A percentile compares a stretch with the other conserved stretches of the same genome.
phyloP scores from a whole-genome alignment of 257 asterid species.

The Oldenlandia corymbosa region DNA sequence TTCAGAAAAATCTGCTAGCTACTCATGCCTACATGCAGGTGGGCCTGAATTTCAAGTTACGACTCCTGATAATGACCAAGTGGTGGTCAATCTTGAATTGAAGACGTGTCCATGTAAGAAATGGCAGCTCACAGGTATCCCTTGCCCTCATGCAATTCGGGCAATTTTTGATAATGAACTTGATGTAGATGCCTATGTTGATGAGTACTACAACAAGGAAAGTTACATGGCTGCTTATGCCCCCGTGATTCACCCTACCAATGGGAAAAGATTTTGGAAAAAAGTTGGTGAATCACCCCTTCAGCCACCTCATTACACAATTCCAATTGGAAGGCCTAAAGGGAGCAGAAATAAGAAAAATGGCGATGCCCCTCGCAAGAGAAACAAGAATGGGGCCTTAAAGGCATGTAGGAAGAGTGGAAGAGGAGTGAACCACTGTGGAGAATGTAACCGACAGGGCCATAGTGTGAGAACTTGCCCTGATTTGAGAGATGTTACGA shows the following conservation, averaged over 20 bases:
- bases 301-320: not conserved
- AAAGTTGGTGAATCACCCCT: not conserved
- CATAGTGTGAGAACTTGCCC: too few species aligned
- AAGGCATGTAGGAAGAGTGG: not conserved
- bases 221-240: not conserved
- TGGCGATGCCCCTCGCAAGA: not conserved
- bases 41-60: not conserved
- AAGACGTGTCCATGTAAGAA: slow-evolving; percentile 5
- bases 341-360: not conserved
- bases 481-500: too few species aligned
- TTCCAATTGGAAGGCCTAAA: not conserved
- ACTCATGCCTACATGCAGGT: too few species aligned
- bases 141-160: not conserved
- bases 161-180: not conserved
- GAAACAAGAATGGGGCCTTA: not conserved
- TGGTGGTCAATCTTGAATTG: not conserved
- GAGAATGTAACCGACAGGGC: too few species aligned
- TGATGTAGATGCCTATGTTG: not conserved
- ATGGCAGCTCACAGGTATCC: slow-evolving; percentile 8
- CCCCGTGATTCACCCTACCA: not conserved
- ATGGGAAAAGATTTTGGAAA: not conserved
- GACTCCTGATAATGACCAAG: not conserved
- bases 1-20: too few species aligned
- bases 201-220: not conserved
- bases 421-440: too few species aligned